These are phyloP conservation scores for Metschnikowia bowlesiae DNA, from an alignment of 805 yeast genomes.

Conservation along the genomic window DNA sequence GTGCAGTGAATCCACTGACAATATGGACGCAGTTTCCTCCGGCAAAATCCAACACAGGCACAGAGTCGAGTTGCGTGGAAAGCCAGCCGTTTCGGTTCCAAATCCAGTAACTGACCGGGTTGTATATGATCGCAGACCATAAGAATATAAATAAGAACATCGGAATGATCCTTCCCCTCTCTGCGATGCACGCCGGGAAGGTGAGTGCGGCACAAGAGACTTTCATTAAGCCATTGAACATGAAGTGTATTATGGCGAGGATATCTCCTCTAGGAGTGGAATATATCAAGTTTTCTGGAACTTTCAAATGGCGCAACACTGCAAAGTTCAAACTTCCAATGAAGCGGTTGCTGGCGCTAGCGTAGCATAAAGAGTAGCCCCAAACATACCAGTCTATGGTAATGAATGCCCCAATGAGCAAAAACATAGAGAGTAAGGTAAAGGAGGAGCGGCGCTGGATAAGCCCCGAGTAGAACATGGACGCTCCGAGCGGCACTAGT, in stretches of 20 bases:
- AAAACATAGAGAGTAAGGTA: conserved; percentile 36
- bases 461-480: conserved; percentile 40
- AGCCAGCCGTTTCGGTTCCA: conserved; percentile 45
- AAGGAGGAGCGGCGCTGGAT: conserved; percentile 40
- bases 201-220: conserved; percentile 37
- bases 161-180: conserved; percentile 39
- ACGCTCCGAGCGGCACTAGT: conserved; percentile 31
- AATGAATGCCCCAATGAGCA: conserved; percentile 27
- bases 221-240: conserved; percentile 39
- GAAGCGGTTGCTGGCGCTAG: conserved; percentile 29
- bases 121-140: conserved; percentile 39
- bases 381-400: conserved; percentile 42
- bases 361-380: conserved; percentile 41
- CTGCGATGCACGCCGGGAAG: conserved; percentile 43
- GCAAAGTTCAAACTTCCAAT: conserved; percentile 32
- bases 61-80: conserved; percentile 25
- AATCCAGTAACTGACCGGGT: conserved; percentile 44
- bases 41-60: conserved; percentile 43
- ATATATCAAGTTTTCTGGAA: conserved; percentile 15
- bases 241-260: conserved; percentile 31
- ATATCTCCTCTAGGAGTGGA: conserved; percentile 38
- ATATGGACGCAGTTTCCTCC: conserved; percentile 44
- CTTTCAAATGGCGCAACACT: conserved; percentile 18
- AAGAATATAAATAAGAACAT: conserved; percentile 36
- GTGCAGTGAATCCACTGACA: conserved; percentile 42